phyloP scores from a whole-genome alignment of 192 early-diverging fungal genomes.

The Coemansia sp. region DNA sequence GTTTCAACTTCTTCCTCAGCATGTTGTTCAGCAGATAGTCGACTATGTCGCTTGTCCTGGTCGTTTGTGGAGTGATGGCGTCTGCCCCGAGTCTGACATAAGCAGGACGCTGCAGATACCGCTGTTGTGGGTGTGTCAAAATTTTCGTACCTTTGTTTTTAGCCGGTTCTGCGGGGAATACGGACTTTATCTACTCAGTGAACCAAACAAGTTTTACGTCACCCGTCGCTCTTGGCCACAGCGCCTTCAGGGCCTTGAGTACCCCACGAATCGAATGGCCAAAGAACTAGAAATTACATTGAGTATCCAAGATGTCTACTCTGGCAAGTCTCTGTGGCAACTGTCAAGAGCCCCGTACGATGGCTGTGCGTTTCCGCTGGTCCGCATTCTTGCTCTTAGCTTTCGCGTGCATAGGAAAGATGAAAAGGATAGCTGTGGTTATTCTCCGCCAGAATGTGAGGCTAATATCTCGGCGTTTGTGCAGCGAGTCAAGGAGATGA shows the following conservation, averaged over 20 bases:
- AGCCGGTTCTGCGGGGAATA: neutral
- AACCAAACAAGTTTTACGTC: neutral
- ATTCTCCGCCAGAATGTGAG: neutral
- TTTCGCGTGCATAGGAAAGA: too few relatives aligned
- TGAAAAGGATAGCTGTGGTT: too few relatives aligned
- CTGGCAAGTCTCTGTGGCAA: neutral
- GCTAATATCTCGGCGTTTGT: neutral
- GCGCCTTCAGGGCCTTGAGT: neutral
- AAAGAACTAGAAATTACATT: neutral
- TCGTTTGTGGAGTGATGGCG: neutral
- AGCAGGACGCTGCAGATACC: neutral
- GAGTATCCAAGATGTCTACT: neutral
- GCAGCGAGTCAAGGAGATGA: neutral
- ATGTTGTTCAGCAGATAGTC: neutral
- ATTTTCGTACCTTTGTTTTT: neutral
- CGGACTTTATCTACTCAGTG: neutral
- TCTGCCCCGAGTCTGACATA: neutral
- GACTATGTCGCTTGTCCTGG: neutral
- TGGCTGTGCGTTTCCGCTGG: neutral
- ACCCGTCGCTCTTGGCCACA: neutral
- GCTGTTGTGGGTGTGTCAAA: neutral
- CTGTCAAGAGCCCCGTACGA: neutral
- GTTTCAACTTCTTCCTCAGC: neutral
- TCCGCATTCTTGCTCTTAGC: neutral
- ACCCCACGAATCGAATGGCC: neutral